Evolutionary conservation across 2,329 filamentous ascomycete genomes (phyloP), one percentile per base, ranked within the genome.

Genomic region (Metarhizium guizhouense): DNA sequence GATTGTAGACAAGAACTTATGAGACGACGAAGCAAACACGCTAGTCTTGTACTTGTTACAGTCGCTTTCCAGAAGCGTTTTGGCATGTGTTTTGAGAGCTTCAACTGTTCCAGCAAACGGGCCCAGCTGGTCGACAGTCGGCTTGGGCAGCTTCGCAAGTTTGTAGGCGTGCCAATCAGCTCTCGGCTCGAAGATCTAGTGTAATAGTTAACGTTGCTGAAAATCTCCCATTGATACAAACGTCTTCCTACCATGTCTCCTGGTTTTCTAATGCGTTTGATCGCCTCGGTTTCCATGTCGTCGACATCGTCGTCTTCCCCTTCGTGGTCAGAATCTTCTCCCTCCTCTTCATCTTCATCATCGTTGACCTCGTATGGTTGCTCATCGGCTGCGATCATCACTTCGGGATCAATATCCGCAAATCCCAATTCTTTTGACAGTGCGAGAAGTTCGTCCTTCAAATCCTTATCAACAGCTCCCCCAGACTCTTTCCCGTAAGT

Each of bases 1-100:
- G 69, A 99, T 96, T 18, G 91, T 95, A 1, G 92, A 90, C 78
- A 97, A 86, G 76, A 99, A 99, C 70, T 92, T 95, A 72, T 95
- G 88, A 45, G 92, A 93, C 2, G 93, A 94, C 30, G 90, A 90
- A 52, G 89, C 84, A 6, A 88, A 84, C 55, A 88, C 76, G 62
- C 90, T 86, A 30, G 84, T 82, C 55, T 80, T 79, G 72, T 96
- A 99, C 50, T 82, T 77, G 45, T 82, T 78, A 58, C 87, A 87
- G 67, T 99, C 94, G 30, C 83, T 78, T 54, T 95, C 85, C 20
- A 97, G 75, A 6, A 97, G 77, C 10, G 80, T 77, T 58, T 83
- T 82, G 3, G 90, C 91, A 69, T 95, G 84, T 14, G 83, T 74
- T 64, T 90, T 84, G 48, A 88, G 67, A 42, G 74, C 72, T 48